These are phyloP conservation scores for Leptosphaerulina australis DNA, from an alignment of 2,329 filamentous ascomycete genomes.

Conservation along the genomic window DNA sequence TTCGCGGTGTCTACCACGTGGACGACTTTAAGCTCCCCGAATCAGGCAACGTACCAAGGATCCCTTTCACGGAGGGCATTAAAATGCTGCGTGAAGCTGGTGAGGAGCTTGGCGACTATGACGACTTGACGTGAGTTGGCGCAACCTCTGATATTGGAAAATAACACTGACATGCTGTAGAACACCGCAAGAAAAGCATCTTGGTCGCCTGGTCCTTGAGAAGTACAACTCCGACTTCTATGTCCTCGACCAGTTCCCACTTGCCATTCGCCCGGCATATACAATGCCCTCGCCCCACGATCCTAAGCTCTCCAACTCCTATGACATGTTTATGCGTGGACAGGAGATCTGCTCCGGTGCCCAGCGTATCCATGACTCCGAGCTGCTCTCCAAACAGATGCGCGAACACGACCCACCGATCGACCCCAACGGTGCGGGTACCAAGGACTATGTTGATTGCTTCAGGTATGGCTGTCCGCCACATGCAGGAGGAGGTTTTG, in stretches of 20 bases:
- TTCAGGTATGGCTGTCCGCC: constrained; percentile 69
- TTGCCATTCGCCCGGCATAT: constrained; percentile 87
- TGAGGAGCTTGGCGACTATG: constrained; percentile 75
- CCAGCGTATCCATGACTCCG: constrained; percentile 69
- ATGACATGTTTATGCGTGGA: constrained; percentile 74
- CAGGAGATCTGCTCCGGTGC: constrained; percentile 72
- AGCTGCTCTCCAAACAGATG: constrained; percentile 64
- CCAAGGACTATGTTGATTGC: constrained; percentile 67
- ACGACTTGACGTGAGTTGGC: constrained; percentile 67
- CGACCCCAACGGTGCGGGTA: constrained; percentile 63
- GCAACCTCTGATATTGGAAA: neutral
- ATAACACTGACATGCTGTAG: constrained; percentile 29
- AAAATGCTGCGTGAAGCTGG: constrained; percentile 77
- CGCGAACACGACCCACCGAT: constrained; percentile 61
- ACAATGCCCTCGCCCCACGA: constrained; percentile 69
- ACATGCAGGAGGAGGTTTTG: constrained; percentile 69
- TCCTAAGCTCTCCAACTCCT: constrained; percentile 63
- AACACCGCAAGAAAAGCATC: constrained; percentile 84
- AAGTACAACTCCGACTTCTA: constrained; percentile 98
- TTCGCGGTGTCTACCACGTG: constrained; percentile 74
- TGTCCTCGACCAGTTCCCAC: constrained; percentile 94
- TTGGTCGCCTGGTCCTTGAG: constrained; percentile 81
- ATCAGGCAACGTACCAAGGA: constrained; percentile 73
- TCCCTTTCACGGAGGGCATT: constrained; percentile 80
- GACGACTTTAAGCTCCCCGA: constrained; percentile 78